phyloP scores from a whole-genome alignment of 2,329 filamentous ascomycete genomes.

The Aspergillus fumigatus region DNA sequence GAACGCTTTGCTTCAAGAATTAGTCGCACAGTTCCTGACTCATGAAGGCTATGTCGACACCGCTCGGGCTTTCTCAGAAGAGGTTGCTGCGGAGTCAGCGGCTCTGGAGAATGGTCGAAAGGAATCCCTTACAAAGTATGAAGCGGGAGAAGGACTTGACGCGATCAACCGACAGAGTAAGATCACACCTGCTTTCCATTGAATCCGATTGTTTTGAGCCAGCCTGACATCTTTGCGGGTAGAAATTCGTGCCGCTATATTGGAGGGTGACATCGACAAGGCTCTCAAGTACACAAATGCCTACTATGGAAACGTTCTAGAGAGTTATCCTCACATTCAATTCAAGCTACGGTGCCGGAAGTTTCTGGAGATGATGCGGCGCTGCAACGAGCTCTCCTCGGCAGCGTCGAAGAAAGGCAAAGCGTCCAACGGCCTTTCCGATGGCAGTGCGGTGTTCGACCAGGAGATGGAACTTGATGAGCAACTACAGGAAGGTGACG shows the following conservation, averaged over 20 bases:
- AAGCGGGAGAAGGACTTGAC: constrained; percentile 76
- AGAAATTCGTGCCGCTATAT: constrained; percentile 82
- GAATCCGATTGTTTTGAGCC: neutral
- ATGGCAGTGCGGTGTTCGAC: constrained; percentile 44
- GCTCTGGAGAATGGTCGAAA: constrained; percentile 59
- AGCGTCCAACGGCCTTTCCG: constrained; percentile 37
- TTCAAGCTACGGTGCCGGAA: constrained; percentile 86
- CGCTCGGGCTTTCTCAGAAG: constrained; percentile 78
- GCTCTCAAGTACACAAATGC: constrained; percentile 76
- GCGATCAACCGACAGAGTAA: constrained; percentile 80
- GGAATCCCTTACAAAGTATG: constrained; percentile 54
- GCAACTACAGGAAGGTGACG: constrained; percentile 35
- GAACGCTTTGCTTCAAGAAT: constrained; percentile 71
- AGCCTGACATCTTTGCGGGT: constrained; percentile 1
- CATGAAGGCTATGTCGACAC: constrained; percentile 96
- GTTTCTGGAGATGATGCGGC: constrained; percentile 90
- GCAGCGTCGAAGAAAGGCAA: constrained; percentile 34
- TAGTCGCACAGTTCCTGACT: constrained; percentile 83
- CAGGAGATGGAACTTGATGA: constrained; percentile 58
- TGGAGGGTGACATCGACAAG: constrained; percentile 87
- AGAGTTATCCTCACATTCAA: constrained; percentile 75
- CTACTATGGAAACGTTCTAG: constrained; percentile 76
- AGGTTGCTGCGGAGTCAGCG: constrained; percentile 69
- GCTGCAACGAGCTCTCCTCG: constrained; percentile 59
- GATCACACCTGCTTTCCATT: constrained; percentile 25